Base-by-base conservation (phyloP, 2,329 filamentous ascomycete species). In the Fusarium sublunatum region DNA sequence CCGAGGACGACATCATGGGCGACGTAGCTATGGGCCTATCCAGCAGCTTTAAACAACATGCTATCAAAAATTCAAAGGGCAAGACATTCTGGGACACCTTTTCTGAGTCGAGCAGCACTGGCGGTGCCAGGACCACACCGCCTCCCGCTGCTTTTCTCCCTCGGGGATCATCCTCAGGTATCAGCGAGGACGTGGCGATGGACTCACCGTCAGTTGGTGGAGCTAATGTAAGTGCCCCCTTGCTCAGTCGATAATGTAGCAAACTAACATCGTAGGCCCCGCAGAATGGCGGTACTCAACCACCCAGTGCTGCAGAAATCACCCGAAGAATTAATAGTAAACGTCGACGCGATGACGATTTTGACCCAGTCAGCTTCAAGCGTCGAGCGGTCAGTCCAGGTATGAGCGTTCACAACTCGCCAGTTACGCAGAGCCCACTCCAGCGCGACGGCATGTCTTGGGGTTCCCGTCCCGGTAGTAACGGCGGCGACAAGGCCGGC, bases 301-400 rank as follows among this genome's bases (percentile, higher is more conserved):
- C 83, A 3, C 88, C 89, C 0, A 89, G 85, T 0, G 86, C 89
- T 1, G 87, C 90, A 10, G 91, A 95, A 69, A 86, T 94, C 46
- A 90, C 90, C 5, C 85, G 91, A 8, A 91, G 92, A 60, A 88
- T 92, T 49, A 89, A 91, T 74, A 87, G 85, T 75, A 95, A 94
- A 75, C 88, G 94, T n/a, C 86, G 92, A 22, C 85, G 93, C 53
- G 94, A 97, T 61, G 93, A 97, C 71, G 93, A 97, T 70, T 90
- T 97, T 54, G 93, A 98, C 73, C 89, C 91, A 2, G 85, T 88
- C 35, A 91, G 89, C 60, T 93, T 97, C 80, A 98, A 98, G 78
- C 86, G 94, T 13, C 87, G 94, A 39, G 94, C 94, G 24, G 94
- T 98, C 3, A 95, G 91, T 57, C 94, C 94, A 1, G 92, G 93